A percentile compares a stretch with the other conserved stretches of the same genome.
Conservation (phyloP, 176 grass and related monocot species). For the Rhynchospora pubera region DNA sequence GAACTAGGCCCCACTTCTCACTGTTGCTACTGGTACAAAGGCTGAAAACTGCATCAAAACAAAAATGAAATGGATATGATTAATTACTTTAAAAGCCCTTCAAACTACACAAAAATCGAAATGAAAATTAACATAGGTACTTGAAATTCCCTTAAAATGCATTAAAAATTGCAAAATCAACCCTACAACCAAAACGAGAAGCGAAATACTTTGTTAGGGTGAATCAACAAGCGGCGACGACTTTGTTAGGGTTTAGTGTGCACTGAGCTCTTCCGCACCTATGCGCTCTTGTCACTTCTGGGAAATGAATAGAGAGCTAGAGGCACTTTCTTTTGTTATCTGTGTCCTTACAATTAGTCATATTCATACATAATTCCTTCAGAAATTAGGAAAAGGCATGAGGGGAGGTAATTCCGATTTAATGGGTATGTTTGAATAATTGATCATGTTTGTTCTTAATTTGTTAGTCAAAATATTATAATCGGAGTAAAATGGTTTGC, state of each 20-base stretch:
- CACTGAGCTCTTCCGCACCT: constrained; percentile 51
- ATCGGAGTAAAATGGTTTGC: no score
- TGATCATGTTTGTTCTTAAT: no score
- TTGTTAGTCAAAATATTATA: no score
- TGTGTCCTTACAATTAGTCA: background rate
- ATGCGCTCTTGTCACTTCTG: no score
- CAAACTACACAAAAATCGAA: background rate
- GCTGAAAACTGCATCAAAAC: constrained; percentile 45
- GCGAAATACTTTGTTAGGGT: constrained; percentile 30
- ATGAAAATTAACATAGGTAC: no score
- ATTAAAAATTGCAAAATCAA: no score
- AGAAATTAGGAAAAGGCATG: no score
- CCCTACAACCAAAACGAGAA: background rate
- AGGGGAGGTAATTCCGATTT: no score
- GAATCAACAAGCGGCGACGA: constrained; percentile 50
- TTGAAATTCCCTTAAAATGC: no score
- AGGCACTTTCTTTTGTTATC: background rate
- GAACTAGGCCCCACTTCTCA: constrained; percentile 83
- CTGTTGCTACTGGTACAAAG: constrained; percentile 21
- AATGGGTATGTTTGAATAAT: no score
- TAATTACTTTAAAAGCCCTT: background rate
- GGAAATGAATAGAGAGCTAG: background rate
- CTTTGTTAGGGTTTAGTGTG: constrained; percentile 44
- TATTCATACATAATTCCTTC: background rate
- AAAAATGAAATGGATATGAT: background rate